Evolutionary conservation across 139 green algal genomes (phyloP).

Genomic region (Yamagishiella unicocca): DNA sequence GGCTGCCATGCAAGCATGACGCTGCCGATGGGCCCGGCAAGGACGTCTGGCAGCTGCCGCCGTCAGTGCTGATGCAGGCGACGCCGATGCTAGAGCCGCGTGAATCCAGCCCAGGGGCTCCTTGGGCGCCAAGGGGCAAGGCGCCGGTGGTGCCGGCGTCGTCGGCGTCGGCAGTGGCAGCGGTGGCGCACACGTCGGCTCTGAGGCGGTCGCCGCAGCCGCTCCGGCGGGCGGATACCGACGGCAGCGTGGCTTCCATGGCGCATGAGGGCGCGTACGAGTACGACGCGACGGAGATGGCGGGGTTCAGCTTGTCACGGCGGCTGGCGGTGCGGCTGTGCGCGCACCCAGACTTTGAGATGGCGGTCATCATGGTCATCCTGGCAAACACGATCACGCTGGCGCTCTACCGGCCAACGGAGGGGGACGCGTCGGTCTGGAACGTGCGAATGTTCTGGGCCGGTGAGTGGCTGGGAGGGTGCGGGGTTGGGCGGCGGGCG

Average conservation of each 20-base stretch:
- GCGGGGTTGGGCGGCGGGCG: neutral
- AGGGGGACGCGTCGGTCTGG: neutral
- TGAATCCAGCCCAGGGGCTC: no score
- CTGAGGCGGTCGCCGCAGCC: no score
- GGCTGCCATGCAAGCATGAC: no score
- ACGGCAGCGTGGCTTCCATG: neutral
- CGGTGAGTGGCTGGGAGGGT: neutral
- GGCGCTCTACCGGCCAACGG: conserved; percentile 33
- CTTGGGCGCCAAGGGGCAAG: no score
- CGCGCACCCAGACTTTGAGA: conserved; percentile 73
- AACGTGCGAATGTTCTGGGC: conserved; percentile 20
- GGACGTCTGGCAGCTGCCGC: no score
- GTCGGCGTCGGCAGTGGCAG: neutral
- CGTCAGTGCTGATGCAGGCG: no score
- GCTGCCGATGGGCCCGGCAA: no score
- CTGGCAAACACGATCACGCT: conserved; percentile 66
- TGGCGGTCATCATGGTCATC: conserved; percentile 71
- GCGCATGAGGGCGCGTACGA: neutral
- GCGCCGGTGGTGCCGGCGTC: neutral
- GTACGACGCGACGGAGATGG: neutral
- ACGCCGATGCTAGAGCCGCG: no score
- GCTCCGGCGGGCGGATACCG: neutral
- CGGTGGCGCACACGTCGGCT: no score
- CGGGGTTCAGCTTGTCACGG: neutral
- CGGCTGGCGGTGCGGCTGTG: conserved; percentile 23